Evolutionary conservation across 2,329 filamentous ascomycete genomes (phyloP), one percentile per base, ranked within the genome.

Genomic region (Cytospora chrysosperma): DNA sequence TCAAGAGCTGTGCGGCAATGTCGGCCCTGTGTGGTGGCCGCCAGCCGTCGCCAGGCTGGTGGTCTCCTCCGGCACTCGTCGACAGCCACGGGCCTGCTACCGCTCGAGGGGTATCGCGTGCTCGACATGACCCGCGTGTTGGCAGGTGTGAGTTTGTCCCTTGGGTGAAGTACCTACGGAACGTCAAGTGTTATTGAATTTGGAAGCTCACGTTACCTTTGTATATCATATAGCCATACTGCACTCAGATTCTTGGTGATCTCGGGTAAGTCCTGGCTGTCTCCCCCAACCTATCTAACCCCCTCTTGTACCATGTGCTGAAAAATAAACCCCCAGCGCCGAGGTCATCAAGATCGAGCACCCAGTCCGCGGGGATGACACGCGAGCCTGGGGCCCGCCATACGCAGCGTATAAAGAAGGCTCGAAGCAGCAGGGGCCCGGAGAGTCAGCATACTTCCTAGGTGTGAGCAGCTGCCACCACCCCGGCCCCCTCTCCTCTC

Each of bases 301-400:
- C 32, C 10, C 30, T 26, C n/a, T 30, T 19, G 21, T 27, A 15
- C 24, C 2, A 32, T 32, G 43, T 67, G 67, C 70, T 75, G 72
- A 75, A 70, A 65, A 56, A 68, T n/a, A n/a, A n/a, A n/a, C n/a
- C 54, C 68, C 64, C 70, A 96, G 93, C 68, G 95, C 95, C 68
- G 94, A 99, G 75, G 88, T 99, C 34, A 97, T 99, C 78, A 99
- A 99, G 77, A 86, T 99, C 66, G 95, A 99, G 77, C 95, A 99
- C 76, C 95, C 95, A 4, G 87, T 87, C 6, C 85, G 92, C 63
- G 95, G 92, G 43, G 95, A 99, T 74, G 95, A 99, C 74, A 99
- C 95, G 12, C 82, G 95, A 71, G 93, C 93, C 57, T 99, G 95
- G 95, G 95, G 95, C 0, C 95, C 95, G 27, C 95, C 95, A 1